phyloP scores from a whole-genome alignment of 371 early-diverging fungal species.

The Syncephalastrum monosporum region DNA sequence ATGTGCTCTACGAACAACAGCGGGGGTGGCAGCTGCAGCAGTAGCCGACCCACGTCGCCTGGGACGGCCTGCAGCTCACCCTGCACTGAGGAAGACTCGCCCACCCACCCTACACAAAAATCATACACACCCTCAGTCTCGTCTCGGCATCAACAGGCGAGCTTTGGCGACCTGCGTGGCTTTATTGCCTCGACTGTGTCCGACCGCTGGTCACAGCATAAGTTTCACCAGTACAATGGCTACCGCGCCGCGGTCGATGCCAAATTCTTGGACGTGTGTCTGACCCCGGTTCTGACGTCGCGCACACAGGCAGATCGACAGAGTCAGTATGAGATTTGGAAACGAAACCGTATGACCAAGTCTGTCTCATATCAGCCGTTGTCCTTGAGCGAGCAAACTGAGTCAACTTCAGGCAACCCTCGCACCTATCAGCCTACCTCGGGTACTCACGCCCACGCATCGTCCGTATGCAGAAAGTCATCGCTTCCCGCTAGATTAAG shows the following conservation, averaged over 20 bases:
- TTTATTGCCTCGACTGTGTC: slow-evolving; percentile 19
- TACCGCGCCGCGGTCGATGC: slow-evolving; percentile 19
- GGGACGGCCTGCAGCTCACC: slow-evolving; percentile 3
- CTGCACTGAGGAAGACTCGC: not conserved
- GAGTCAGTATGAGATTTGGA: slow-evolving; percentile 18
- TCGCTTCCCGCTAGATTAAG: too few species aligned
- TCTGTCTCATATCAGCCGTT: slow-evolving; percentile 3
- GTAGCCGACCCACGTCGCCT: slow-evolving; percentile 5
- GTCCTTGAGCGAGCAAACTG: too few species aligned
- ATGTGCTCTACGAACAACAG: slow-evolving; percentile 1
- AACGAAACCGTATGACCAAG: slow-evolving; percentile 21
- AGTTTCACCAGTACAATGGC: slow-evolving; percentile 19
- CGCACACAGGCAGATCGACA: slow-evolving; percentile 20
- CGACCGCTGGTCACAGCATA: slow-evolving; percentile 19
- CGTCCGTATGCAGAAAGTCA: too few species aligned
- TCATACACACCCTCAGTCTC: too few species aligned
- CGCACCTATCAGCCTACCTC: too few species aligned
- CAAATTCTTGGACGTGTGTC: slow-evolving; percentile 29
- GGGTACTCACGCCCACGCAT: too few species aligned
- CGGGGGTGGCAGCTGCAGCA: not conserved
- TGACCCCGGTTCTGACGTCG: slow-evolving; percentile 23
- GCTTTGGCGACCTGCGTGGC: slow-evolving; percentile 20
- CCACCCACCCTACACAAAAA: too few species aligned
- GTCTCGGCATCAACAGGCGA: slow-evolving; percentile 6
- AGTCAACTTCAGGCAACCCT: too few species aligned